Percentiles rank a stretch among this genome's conserved stretches.
These are phyloP conservation scores for cucumber (Cucumis sativus) DNA, from an alignment of 306 rosid genomes.

Conservation along the genomic window DNA sequence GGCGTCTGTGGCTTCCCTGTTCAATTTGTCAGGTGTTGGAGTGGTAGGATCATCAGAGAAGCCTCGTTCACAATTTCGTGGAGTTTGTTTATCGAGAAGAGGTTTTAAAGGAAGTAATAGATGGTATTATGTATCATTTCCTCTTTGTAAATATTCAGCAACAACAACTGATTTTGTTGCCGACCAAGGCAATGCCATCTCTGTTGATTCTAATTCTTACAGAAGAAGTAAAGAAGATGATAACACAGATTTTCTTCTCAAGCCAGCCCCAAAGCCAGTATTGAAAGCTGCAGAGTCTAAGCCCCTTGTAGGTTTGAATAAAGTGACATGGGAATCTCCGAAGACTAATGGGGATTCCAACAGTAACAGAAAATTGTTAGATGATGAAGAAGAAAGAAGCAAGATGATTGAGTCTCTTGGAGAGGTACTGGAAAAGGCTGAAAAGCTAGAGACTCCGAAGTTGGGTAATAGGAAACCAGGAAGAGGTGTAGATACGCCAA, in stretches of 20 bases:
- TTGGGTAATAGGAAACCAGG: constrained; percentile 29
- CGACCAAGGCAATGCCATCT: constrained; percentile 62
- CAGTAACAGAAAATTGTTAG: constrained; percentile 16
- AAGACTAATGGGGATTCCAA: constrained; percentile 18
- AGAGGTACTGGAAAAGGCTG: constrained; percentile 93
- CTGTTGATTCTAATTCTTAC: constrained; percentile 58
- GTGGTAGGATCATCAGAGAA: constrained; percentile 44
- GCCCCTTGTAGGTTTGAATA: constrained; percentile 25
- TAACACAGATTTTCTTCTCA: constrained; percentile 50
- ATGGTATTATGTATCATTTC: constrained; percentile 67
- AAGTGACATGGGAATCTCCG: constrained; percentile 30
- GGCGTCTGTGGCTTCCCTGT: constrained; percentile 65
- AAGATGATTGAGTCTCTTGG: constrained; percentile 88
- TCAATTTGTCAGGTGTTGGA: constrained; percentile 48
- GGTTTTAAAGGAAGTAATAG: constrained; percentile 32
- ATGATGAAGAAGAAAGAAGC: constrained; percentile 43
- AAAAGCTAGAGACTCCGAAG: constrained; percentile 46
- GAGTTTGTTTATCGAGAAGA: constrained; percentile 57
- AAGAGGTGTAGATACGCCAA: constrained; percentile 32
- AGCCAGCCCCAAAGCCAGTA: constrained; percentile 80
- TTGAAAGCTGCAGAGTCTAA: constrained; percentile 38
- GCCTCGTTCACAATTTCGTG: constrained; percentile 43
- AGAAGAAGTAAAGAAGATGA: constrained; percentile 35
- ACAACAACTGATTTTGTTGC: constrained; percentile 64
- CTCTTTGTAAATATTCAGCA: constrained; percentile 82